Evolutionary conservation across 768 basidiomycete genomes (phyloP), one percentile per base, ranked within the genome.

Genomic region (Naganishia friedmannii): DNA sequence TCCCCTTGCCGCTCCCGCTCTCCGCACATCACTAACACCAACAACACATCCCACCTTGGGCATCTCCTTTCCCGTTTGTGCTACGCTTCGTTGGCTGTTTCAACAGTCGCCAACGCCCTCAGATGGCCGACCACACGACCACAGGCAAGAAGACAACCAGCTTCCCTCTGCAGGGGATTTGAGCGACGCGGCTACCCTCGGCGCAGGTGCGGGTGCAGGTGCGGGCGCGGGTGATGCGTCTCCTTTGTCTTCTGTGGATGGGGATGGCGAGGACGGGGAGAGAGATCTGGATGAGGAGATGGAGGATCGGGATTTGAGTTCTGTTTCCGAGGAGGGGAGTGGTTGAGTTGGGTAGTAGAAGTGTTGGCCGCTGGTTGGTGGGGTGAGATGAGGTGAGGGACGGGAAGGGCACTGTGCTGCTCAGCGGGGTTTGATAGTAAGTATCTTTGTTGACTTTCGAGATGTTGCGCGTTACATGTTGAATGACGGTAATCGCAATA

Each of bases 231-330:
- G n/a, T 21, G 65, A 28, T 32, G 13, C 23, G n/a, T n/a, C n/a
- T n/a, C n/a, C n/a, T n/a, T n/a, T n/a, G n/a, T n/a, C n/a, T n/a
- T n/a, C n/a, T n/a, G n/a, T n/a, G 65, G 45, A 32, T 21, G 67
- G 46, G 12, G 56, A 69, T 26, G 42, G 15, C 45, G 56, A 48
- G 12, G 65, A 53, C 17, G 48, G 45, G 34, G 46, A 31, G 29
- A 15, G 46, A 48, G 68, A 69, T 69, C 32, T 69, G 19, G 68
- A 69, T 53, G 68, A 57, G 5, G 68, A 69, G 15, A 58, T 69
- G 68, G 68, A 69, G 68, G 68, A 69, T 60, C 26, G 45, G 9
- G 68, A 69, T 53, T 29, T 8, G 7, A 69, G 68, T 37, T 63
- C 23, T 29, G 60, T 21, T 15, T 63, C 60, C 0, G 60, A 21